Base-by-base conservation (phyloP, 2,329 filamentous ascomycete genomes). In the Aspergillus fijiensis region DNA sequence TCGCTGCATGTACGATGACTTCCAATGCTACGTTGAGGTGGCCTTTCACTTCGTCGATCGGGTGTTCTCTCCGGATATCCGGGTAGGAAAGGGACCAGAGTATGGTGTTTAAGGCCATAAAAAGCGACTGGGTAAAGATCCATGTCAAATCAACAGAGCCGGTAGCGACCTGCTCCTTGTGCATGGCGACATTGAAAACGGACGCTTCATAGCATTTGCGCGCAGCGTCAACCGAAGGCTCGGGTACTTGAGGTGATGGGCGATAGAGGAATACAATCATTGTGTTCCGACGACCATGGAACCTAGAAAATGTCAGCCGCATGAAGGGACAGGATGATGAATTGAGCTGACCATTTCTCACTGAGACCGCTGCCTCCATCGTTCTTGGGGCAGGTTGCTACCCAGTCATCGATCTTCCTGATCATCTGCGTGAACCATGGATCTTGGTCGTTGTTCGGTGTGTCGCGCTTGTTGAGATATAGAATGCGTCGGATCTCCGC, bases 31-130 rank as follows among this genome's bases (percentile, higher is more conserved):
- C 84, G 51, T 88, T 83, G 49, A 96, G 83, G 65, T 95, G 84
- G 27, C 85, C 81, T 69, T 94, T 87, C 0, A 96, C 89, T 64
- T 95, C 89, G 49, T 92, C 87, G 21, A 88, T 86, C 4, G 84
- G 74, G 72, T 96, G 89, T 19, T 85, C 81, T 57, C 85, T 84
- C 50, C 95, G 88, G 25, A 98, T 88, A 65, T 94, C 89, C 3
- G 89, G 84, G 70, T 96, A 97, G 1, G 93, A 96, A 7, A 96
- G 84, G 1, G 90, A 87, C 95, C 95, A 99, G 0, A 99, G 83
- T 53, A 97, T 85, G 5, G 91, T 93, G 72, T 96, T 97, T 59
- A 98, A 84, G 4, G 91, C 88, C 87, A 96, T 95, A 78, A 96
- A 97, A 47, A 98, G 84, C 21, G 89, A 88, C 60, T 96, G 84